A percentile compares a stretch with the other conserved stretches of the same genome.
phyloP scores from a whole-genome alignment of 805 yeast species.

The Sungouiozyma intestinalis region DNA sequence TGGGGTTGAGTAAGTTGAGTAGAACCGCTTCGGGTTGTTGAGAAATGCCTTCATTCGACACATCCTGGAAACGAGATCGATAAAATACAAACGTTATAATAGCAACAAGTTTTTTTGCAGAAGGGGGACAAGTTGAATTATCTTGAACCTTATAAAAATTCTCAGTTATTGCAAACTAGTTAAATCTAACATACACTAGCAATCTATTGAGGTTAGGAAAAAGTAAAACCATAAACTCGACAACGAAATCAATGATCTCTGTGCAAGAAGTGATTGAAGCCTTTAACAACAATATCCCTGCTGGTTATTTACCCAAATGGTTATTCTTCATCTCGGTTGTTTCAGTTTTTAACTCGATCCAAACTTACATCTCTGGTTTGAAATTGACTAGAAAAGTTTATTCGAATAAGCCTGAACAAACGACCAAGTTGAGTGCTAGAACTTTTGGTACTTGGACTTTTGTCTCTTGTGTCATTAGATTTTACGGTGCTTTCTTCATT shows the following conservation, averaged over 20 bases:
- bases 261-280: conserved; percentile 26
- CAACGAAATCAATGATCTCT: conserved; percentile 19
- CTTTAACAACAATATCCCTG: conserved; percentile 22
- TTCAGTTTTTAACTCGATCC: conserved; percentile 84
- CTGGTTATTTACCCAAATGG: conserved; percentile 69
- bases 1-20: neutral
- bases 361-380: conserved; percentile 69
- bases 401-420: conserved; percentile 48
- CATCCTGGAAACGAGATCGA: neutral
- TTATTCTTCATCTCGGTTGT: conserved; percentile 72
- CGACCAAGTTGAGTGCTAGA: conserved; percentile 70
- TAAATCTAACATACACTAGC: too few species aligned
- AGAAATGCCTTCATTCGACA: neutral
- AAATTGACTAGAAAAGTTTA: conserved; percentile 74
- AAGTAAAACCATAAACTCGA: too few species aligned
- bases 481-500: conserved; percentile 76
- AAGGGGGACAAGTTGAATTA: too few species aligned
- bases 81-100: neutral
- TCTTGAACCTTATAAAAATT: too few species aligned
- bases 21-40: neutral
- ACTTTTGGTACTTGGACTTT: conserved; percentile 98
- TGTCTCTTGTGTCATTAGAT: conserved; percentile 71
- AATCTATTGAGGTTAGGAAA: too few species aligned
- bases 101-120: too few species aligned
- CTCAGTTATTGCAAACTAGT: too few species aligned